phyloP scores from a whole-genome alignment of 768 basidiomycete genomes.

The Collybia sp. region DNA sequence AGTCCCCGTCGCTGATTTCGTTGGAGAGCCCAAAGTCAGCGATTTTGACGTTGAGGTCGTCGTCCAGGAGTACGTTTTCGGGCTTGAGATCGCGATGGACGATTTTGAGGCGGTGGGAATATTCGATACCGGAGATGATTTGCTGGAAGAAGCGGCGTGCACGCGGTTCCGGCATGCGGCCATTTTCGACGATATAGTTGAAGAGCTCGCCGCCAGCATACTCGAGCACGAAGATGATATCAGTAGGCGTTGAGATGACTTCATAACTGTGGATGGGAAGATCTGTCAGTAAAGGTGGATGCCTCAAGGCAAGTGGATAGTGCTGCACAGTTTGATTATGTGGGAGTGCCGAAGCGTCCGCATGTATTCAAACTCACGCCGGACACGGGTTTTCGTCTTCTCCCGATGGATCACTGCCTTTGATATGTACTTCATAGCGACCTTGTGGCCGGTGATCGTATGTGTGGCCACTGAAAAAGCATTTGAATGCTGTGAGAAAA shows the following conservation, averaged over 20 bases:
- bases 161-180: conserved; percentile 82
- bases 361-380: conserved; percentile 97
- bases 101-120: conserved; percentile 94
- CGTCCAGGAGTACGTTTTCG: conserved; percentile 88
- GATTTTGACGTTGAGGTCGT: conserved; percentile 89
- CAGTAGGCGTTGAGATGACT: conserved; percentile 88
- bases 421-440: conserved; percentile 97
- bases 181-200: conserved; percentile 95
- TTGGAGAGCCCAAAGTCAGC: conserved; percentile 98
- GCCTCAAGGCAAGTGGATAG: conserved; percentile 9
- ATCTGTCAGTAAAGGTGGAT: conserved; percentile 9
- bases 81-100: conserved; percentile 98
- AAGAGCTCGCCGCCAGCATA: conserved; percentile 96
- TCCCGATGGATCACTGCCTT: conserved; percentile 90
- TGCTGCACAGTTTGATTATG: conserved; percentile 90
- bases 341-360: conserved; percentile 91
- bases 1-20: conserved; percentile 94
- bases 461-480: conserved; percentile 77
- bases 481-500: conserved; percentile 11
- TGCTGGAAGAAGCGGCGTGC: conserved; percentile 97
- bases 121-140: conserved; percentile 95
- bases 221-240: conserved; percentile 98
- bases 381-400: conserved; percentile 88
- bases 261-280: conserved; percentile 52
- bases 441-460: conserved; percentile 89